Conservation (phyloP, 441 rosid genomes). For the Erodium moschatum region DNA sequence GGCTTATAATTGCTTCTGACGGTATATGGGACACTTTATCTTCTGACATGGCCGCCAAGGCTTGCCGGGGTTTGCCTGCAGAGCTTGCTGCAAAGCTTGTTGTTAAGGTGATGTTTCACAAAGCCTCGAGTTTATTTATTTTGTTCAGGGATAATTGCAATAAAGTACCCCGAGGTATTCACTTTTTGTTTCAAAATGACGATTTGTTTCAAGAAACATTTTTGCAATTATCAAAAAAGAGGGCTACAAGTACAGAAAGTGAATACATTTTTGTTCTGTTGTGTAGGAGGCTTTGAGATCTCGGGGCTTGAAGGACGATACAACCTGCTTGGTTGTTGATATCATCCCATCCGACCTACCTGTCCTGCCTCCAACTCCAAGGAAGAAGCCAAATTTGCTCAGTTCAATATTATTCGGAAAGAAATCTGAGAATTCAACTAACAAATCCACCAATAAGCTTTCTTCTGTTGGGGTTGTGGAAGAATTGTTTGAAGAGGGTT, state of each 20-base stretch:
- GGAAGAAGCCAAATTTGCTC: slow-evolving; percentile 60
- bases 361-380: slow-evolving; percentile 49
- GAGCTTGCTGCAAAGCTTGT: slow-evolving; percentile 85
- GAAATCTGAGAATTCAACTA: slow-evolving; percentile 35
- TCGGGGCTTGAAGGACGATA: slow-evolving; percentile 96
- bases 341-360: slow-evolving; percentile 78
- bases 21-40: slow-evolving; percentile 87
- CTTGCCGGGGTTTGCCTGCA: slow-evolving; percentile 70
- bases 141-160: neutral
- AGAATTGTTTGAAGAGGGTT: no score
- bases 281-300: slow-evolving; percentile 87
- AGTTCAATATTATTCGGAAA: slow-evolving; percentile 58
- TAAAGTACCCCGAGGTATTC: no score
- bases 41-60: slow-evolving; percentile 58
- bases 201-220: no score
- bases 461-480: slow-evolving; percentile 54
- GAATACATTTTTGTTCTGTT: slow-evolving; percentile 8
- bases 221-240: no score
- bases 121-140: neutral
- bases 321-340: slow-evolving; percentile 97
- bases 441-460: slow-evolving; percentile 64
- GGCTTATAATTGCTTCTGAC: slow-evolving; percentile 85
- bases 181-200: no score
- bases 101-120: slow-evolving; percentile 49
- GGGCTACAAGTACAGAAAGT: no score